Base-by-base conservation (phyloP, 2,329 filamentous ascomycete species). In the Trematosphaeria pertusa region DNA sequence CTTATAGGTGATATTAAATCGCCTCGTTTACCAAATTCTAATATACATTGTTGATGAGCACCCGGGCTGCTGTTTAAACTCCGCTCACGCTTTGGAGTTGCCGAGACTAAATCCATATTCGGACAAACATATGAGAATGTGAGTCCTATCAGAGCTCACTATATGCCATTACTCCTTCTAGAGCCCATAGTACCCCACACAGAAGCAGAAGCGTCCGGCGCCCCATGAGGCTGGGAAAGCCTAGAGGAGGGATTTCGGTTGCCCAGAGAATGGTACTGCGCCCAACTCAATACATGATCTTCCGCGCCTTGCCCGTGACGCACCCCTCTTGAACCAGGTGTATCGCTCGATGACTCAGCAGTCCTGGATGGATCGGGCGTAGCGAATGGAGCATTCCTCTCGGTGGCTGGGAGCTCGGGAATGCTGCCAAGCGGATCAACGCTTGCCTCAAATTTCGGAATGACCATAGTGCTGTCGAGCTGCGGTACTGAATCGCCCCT, bases 271-370 rank as follows among this genome's bases (percentile, higher is more conserved):
- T 50, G 53, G 39, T 37, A 41, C 15, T 55, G 41, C 30, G 51
- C 30, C 54, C 54, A 59, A 26, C 56, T 59, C 50, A 56, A 48
- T 4, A 57, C 46, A 38, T 56, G 50, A 24, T 52, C 34, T 14
- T 45, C 26, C 1, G 34, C 19, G n/a, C 51, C 44, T 20, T 10
- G 34, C 14, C 18, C 24, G 8, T 21, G 36, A 26, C 5, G 26
- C 32, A 19, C 46, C 36, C 14, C 35, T 46, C 31, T 34, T 14
- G 32, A 28, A 33, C 5, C 37, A 40, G 10, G 35, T 34, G 15
- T 34, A 46, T 35, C 38, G 37, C 48, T 28, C 4, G 17, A 9
- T 14, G 12, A 8, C 32, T 18, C 19, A 21, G 5, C 2, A 48
- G 43, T 18, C 22, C 45, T 20, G 24, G 39, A 35, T 41, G 35